Base-by-base conservation (phyloP, 129 eudicot species). In the Pulicaria dysenterica region DNA sequence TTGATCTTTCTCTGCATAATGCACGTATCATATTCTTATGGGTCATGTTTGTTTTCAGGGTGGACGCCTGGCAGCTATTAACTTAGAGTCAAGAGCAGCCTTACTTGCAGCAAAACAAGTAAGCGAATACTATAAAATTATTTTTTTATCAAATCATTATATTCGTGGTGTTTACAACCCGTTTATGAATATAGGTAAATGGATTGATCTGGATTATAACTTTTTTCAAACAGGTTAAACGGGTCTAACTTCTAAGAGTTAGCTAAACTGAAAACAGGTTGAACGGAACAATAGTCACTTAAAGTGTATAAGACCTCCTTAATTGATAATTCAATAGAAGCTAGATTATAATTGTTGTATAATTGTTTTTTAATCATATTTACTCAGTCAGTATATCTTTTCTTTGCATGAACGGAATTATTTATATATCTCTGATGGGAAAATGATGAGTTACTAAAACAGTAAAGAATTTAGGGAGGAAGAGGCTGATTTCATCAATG, bases 81-180 rank as follows among this genome's bases (percentile, higher is more conserved):
- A 85, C 79, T 79, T 92, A 76, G 94, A 92, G 84, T 78, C 91
- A 24, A 79, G 87, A 74, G 84, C 83, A 59, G 94, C 91, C 63
- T 69, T 89, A 74, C 85, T 92, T 66, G 89, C 96, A 79, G 97
- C 97, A 78, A 84, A 81, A 79, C 86, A 89, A 86, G 97, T 83
- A 42, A 56, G 60, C 59, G 56, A 16, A 48, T 46, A 36, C 64
- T 14, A 64, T 59, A n/a, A 60, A 34, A 42, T 44, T 45, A 36
- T n/a, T 13, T 47, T 74, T 31, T 5, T 64, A 5, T 47, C 4
- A 19, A 79, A 34, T 72, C 17, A 14, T 64, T 44, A 45, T 40
- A 42, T 2, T 24, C 1, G 31, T 24, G 31, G 31, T 0, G 31
- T 24, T 24, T 24, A 24, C 31, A 24, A 24, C 31, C 31, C 2